Percentiles rank a stretch among this genome's conserved stretches.
Evolutionary conservation across 257 asterid genomes (phyloP).

Genomic region (Solanum chilense): DNA sequence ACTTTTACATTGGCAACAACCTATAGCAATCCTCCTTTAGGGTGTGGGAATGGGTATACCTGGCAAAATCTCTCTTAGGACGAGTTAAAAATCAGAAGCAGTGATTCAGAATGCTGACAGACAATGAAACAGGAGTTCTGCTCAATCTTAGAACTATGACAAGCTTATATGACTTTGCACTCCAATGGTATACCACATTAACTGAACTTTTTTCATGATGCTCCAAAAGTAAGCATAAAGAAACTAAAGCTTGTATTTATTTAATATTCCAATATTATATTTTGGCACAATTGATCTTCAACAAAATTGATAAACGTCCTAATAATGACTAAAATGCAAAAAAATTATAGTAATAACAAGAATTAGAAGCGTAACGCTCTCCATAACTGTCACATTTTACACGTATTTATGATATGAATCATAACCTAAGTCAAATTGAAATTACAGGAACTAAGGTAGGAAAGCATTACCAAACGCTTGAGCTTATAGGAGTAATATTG

Average conservation of each 20-base stretch:
- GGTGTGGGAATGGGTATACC: neutral
- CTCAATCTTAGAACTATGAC: neutral
- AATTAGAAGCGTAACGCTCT: neutral
- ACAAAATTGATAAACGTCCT: neutral
- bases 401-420: neutral
- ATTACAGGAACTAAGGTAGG: neutral
- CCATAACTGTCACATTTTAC: neutral
- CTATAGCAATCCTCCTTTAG: neutral
- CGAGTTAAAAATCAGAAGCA: neutral
- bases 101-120: neutral
- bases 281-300: neutral
- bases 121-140: neutral
- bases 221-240: neutral
- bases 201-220: neutral
- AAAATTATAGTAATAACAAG: neutral
- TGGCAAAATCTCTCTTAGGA: neutral
- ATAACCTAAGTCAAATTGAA: neutral
- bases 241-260: neutral
- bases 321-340: neutral
- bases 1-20: neutral
- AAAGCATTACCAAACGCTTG: slow-evolving; percentile 51
- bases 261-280: neutral
- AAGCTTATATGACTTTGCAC: neutral
- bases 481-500: slow-evolving; percentile 68
- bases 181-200: neutral